Base-by-base conservation (phyloP, 1,284 basidiomycete genomes). In the Cerrena zonata region DNA sequence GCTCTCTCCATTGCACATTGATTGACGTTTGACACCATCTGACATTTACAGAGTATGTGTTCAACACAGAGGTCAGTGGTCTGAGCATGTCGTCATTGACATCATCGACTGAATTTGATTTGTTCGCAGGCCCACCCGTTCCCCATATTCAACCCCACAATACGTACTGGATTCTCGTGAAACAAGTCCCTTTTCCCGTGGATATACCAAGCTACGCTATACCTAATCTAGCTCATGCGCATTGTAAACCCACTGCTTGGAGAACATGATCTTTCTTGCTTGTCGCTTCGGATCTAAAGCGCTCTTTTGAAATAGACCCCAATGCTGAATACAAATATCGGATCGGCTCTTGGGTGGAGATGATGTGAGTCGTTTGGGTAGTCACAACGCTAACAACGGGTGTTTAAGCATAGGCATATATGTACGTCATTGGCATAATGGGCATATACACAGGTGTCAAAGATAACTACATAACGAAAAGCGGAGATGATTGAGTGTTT, bases 11-110 rank as follows among this genome's bases (percentile, higher is more conserved):
- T 45, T 22, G 19, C 4, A 3, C 30, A 15, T 47, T 24, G 12
- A 22, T 13, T 43, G 30, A 39, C 42, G 2, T 30, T 18, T 27
- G 27, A 2, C 22, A 11, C 42, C 45, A 42, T 19, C 51, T 43
- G n/a, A n/a, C n/a, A n/a, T n/a, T n/a, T 48, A 15, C 53, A 91
- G 89, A 86, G 65, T 88, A 89, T 66, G 91, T 97, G n/a, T 88
- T 96, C 69, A 97, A 96, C 63, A 97, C 94, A 2, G 94, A 95
- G 74, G 87, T 86, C 56, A 53, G 73, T 63, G 45, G 22, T 46
- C 26, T 27, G 25, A 34, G 25, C 41, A 24, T 13, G 27, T 13
- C 18, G 27, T 23, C 26, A 26, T 11, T 48, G 41, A 46, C 21
- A 49, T 19, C 53, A 37, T 42, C 45, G 49, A 45, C 11, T 26